Evolutionary conservation across 1,139 yeast genomes (phyloP).

Genomic region (Debaryomyces fabryi): DNA sequence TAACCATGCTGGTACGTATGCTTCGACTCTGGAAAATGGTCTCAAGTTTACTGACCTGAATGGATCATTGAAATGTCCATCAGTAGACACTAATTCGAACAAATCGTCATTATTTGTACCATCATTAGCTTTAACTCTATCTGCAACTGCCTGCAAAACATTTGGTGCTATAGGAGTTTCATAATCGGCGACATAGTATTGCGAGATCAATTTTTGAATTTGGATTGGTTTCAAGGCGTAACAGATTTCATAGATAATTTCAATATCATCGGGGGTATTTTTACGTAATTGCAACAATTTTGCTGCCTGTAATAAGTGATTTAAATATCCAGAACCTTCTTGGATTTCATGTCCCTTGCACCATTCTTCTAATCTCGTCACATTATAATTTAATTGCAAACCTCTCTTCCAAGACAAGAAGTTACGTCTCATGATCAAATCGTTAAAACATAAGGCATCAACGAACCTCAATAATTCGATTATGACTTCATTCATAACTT

Average conservation of each 20-base stretch:
- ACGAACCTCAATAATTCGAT: conserved; percentile 83
- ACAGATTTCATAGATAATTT: conserved; percentile 92
- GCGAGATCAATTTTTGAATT: conserved; percentile 87
- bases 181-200: conserved; percentile 91
- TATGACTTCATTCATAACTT: conserved; percentile 83
- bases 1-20: conserved; percentile 95
- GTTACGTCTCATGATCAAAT: conserved; percentile 90
- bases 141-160: conserved; percentile 81
- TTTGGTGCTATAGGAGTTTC: conserved; percentile 91
- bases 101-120: conserved; percentile 62
- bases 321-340: conserved; percentile 85
- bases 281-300: conserved; percentile 90
- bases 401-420: conserved; percentile 98
- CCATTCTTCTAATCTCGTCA: conserved; percentile 97
- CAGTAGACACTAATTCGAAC: conserved; percentile 68
- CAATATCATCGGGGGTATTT: conserved; percentile 87
- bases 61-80: conserved; percentile 86
- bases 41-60: conserved; percentile 86
- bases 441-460: conserved; percentile 95
- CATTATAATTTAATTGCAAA: conserved; percentile 92
- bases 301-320: conserved; percentile 91
- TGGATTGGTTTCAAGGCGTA: conserved; percentile 92
- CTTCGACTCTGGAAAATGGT: conserved; percentile 87
- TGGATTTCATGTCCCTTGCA: conserved; percentile 92
- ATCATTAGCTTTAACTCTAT: conserved; percentile 71